A percentile compares a stretch with the other conserved stretches of the same genome.
Evolutionary conservation across 2,329 filamentous ascomycete genomes (phyloP).

Genomic region (Emericellopsis atlantica): DNA sequence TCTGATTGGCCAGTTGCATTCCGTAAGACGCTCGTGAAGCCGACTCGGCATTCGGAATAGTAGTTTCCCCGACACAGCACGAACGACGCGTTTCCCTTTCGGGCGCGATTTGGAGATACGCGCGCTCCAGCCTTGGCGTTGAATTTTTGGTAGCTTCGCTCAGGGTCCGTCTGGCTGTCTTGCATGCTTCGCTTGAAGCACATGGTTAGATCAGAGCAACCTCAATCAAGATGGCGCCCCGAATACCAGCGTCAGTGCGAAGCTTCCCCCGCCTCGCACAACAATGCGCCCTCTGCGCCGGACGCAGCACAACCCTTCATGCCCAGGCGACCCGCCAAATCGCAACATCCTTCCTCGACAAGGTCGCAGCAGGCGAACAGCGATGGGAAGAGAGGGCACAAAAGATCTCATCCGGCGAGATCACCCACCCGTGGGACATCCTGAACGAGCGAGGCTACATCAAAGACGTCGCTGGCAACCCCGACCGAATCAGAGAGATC

Average conservation of each 20-base stretch:
- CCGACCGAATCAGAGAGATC: conserved; percentile 44
- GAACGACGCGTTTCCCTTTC: neutral
- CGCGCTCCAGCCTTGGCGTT: no score
- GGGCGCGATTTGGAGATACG: conserved; percentile 1
- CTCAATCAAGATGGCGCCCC: conserved; percentile 9
- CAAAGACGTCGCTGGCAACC: conserved; percentile 57
- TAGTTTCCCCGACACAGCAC: neutral
- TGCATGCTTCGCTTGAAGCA: neutral
- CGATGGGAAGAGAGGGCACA: conserved; percentile 35
- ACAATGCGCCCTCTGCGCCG: conserved; percentile 7
- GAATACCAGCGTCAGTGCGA: conserved; percentile 2
- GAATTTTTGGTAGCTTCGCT: neutral
- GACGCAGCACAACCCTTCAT: neutral
- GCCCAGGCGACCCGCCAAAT: conserved; percentile 9
- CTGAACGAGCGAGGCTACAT: conserved; percentile 62
- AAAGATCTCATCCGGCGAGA: conserved; percentile 34
- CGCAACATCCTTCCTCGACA: conserved; percentile 27
- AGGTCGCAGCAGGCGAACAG: conserved; percentile 24
- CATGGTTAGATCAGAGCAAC: conserved; percentile 4
- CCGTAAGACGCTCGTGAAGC: conserved; percentile 5
- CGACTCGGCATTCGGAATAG: neutral
- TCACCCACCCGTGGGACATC: conserved; percentile 44
- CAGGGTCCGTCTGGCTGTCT: neutral
- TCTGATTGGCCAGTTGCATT: conserved; percentile 27
- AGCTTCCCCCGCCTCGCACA: conserved; percentile 1